phyloP scores from a whole-genome alignment of 768 basidiomycete species.

The Calvatia gigantea region DNA sequence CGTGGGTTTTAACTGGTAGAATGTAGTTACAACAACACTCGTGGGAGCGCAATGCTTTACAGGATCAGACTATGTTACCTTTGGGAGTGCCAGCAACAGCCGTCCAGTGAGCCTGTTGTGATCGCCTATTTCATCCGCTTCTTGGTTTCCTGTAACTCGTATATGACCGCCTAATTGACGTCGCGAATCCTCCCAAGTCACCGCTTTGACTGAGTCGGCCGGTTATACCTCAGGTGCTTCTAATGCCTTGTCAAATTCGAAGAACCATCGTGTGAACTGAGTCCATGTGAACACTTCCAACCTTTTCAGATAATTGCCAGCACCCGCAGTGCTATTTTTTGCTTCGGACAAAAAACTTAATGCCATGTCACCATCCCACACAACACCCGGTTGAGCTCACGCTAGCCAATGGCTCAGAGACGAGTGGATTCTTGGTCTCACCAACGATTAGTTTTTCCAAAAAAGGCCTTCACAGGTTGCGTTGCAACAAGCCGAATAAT shows the following conservation, averaged over 20 bases:
- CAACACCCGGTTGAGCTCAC: neutral
- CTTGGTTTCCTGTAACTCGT: neutral
- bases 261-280: neutral
- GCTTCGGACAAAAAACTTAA: neutral
- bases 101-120: slow-evolving; percentile 19
- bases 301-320: neutral
- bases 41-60: slow-evolving; percentile 47
- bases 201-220: neutral
- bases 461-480: neutral
- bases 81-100: slow-evolving; percentile 38
- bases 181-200: neutral
- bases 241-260: neutral
- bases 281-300: neutral
- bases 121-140: neutral
- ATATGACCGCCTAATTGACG: neutral
- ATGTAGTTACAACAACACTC: slow-evolving; percentile 46
- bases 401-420: neutral
- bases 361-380: neutral
- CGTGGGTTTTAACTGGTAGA: slow-evolving; percentile 15
- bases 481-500: neutral
- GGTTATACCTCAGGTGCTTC: neutral
- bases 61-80: slow-evolving; percentile 53
- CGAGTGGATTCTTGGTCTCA: neutral
- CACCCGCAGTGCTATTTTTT: neutral
- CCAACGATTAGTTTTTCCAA: neutral